Conservation (phyloP, 257 asterid genomes). For the Verbascum thapsus region DNA sequence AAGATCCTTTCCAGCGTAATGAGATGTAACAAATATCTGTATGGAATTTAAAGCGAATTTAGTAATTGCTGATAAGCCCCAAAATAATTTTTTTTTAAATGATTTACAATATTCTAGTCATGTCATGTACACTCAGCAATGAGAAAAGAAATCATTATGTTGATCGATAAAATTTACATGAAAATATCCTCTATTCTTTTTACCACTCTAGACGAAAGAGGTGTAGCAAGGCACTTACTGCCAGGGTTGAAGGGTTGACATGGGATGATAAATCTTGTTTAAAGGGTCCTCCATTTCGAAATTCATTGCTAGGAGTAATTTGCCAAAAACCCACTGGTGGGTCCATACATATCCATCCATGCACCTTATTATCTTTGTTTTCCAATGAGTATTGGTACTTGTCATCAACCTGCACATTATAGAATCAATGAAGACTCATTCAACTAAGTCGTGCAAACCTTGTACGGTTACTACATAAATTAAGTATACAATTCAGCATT, state of each 20-base stretch:
- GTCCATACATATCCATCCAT: constrained; percentile 78
- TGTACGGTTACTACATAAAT: neutral
- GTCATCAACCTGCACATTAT: constrained; percentile 69
- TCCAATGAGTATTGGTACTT: constrained; percentile 73
- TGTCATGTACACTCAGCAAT: neutral
- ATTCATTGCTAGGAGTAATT: constrained; percentile 77
- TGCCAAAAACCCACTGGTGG: constrained; percentile 88
- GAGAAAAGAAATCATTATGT: constrained; percentile 5
- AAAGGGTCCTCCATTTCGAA: constrained; percentile 74
- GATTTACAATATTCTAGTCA: neutral
- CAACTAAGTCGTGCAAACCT: constrained; percentile 9
- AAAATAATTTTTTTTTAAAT: too few species aligned
- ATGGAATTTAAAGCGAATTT: constrained; percentile 19
- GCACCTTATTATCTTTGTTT: constrained; percentile 66
- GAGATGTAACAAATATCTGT: constrained; percentile 64
- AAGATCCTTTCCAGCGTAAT: constrained; percentile 66
- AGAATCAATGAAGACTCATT: constrained; percentile 15
- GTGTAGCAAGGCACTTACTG: constrained; percentile 48
- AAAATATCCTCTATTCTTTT: neutral
- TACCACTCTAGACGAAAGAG: neutral
- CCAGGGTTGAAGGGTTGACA: constrained; percentile 70
- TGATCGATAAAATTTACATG: neutral
- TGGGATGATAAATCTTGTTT: constrained; percentile 83
- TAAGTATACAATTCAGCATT: constrained; percentile 14
- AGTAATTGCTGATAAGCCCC: constrained; percentile 4